Conservation (phyloP, 2,329 filamentous ascomycete species). For the Hypoxylon sp. region DNA sequence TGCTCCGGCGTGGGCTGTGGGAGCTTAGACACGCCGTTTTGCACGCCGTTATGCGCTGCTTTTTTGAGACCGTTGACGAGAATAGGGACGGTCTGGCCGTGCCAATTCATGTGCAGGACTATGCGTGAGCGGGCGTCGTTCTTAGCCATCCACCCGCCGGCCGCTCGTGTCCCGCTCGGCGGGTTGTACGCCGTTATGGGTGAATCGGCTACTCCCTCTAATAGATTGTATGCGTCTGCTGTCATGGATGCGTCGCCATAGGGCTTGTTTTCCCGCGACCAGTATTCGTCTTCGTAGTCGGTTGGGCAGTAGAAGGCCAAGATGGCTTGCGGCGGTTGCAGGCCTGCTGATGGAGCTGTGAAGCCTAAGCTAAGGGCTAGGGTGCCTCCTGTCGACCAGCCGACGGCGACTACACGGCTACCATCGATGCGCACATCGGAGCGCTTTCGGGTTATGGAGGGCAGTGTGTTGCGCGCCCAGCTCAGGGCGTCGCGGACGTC, state of each 20-base stretch:
- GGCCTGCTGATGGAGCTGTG: slow-evolving; percentile 51
- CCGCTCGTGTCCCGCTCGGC: slow-evolving; percentile 13
- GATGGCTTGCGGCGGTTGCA: slow-evolving; percentile 59
- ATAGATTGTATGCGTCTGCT: slow-evolving; percentile 46
- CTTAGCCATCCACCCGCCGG: slow-evolving; percentile 47
- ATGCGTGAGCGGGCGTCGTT: slow-evolving; percentile 58
- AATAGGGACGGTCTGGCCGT: slow-evolving; percentile 56
- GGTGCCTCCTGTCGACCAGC: slow-evolving; percentile 65
- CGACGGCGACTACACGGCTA: slow-evolving; percentile 57
- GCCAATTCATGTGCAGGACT: slow-evolving; percentile 61
- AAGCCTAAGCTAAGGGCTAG: slow-evolving; percentile 62
- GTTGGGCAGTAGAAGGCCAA: slow-evolving; percentile 61
- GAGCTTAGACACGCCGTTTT: slow-evolving; percentile 25
- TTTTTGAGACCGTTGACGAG: slow-evolving; percentile 53
- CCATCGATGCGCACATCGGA: slow-evolving; percentile 49
- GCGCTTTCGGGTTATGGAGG: slow-evolving; percentile 47
- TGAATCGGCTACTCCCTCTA: slow-evolving; percentile 49
- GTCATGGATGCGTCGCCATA: slow-evolving; percentile 23
- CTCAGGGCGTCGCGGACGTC: slow-evolving; percentile 62
- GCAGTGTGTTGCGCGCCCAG: slow-evolving; percentile 59
- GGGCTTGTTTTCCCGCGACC: slow-evolving; percentile 31
- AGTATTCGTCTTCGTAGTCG: slow-evolving; percentile 31
- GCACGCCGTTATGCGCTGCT: neutral
- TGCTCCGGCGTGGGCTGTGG: slow-evolving; percentile 34
- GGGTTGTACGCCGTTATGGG: slow-evolving; percentile 43